Percentiles rank a stretch among this genome's conserved stretches.
Conservation (phyloP, 306 rosid genomes). For the Quercus mongolica region DNA sequence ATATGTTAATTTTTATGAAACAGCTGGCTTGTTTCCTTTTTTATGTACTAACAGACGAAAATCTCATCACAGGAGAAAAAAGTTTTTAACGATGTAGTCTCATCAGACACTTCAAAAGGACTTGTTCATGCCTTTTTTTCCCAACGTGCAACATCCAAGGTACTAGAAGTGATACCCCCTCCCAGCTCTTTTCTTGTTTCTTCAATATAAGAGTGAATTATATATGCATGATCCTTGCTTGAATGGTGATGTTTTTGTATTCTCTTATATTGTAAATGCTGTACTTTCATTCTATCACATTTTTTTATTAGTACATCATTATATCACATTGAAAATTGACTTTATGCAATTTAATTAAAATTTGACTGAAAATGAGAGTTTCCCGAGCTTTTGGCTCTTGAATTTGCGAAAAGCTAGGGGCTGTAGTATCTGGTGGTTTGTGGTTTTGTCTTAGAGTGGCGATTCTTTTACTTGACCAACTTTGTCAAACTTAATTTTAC, state of each 20-base stretch:
- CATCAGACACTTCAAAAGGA: conserved; percentile 75
- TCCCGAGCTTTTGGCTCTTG: neutral
- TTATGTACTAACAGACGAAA: conserved; percentile 16
- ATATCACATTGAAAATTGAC: neutral
- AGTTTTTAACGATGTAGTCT: conserved; percentile 59
- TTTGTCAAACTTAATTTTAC: neutral
- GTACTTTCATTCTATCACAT: neutral
- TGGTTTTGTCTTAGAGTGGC: neutral
- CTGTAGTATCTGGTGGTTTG: neutral
- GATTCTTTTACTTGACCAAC: neutral
- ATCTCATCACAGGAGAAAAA: conserved; percentile 72
- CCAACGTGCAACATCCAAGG: conserved; percentile 87
- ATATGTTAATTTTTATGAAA: conserved; percentile 1
- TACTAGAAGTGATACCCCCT: conserved; percentile 22
- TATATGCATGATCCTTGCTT: neutral
- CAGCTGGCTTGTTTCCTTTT: conserved; percentile 16
- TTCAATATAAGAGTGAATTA: neutral
- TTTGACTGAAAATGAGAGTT: neutral
- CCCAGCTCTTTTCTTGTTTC: neutral
- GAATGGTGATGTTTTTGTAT: neutral
- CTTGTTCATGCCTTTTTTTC: conserved; percentile 88
- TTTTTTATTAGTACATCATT: neutral
- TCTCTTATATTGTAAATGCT: neutral
- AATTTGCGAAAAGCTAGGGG: neutral
- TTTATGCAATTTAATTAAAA: neutral